Evolutionary conservation across 768 basidiomycete species (phyloP), one percentile per base, ranked within the genome.

Genomic region (Lentinus tigrinus): DNA sequence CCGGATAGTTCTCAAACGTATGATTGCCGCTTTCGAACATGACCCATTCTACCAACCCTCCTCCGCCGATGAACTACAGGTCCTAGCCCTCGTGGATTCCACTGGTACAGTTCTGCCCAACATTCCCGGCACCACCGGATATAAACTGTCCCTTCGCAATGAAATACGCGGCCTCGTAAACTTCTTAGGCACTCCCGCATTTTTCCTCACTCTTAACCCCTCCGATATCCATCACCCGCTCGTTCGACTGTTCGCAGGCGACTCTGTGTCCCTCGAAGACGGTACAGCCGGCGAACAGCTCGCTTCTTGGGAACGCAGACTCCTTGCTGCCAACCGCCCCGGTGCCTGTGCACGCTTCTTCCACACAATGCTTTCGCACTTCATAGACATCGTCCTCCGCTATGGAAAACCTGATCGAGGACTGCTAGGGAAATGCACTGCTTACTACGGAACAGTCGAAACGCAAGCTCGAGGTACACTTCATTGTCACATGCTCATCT

Each of bases 401-500:
- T 43, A 31, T 16, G 40, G 40, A 0, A 2, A 6, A 5, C 8
- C 27, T 3, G 17, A 7, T 2, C 14, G 17, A 28, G 67, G 67
- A 5, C 46, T 69, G 16, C 59, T 68, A 3, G 67, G 67, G 0
- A 4, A 49, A 7, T 53, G 43, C 6, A 19, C 36, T 1, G 66
- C 61, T 1, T 69, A 68, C 56, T 65, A 63, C 40, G 72, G 67
- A 3, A 63, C 60, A 2, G 67, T 69, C 0, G 73, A 74, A 51
- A 50, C 63, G 0, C 73, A 71, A 46, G 67, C 66, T 1, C 51
- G 67, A 21, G 72, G 70, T 0, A 68, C 66, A 3, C 52, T 74
- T 0, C 74, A 75, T 54, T 67, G 66, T 28, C 74, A 75, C 52
- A 66, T 73, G 63, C 40, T 74, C 2, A 55, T 70, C 2, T 74